Base-by-base conservation (phyloP, 257 asterid genomes). In the Euphrasia confusa region DNA sequence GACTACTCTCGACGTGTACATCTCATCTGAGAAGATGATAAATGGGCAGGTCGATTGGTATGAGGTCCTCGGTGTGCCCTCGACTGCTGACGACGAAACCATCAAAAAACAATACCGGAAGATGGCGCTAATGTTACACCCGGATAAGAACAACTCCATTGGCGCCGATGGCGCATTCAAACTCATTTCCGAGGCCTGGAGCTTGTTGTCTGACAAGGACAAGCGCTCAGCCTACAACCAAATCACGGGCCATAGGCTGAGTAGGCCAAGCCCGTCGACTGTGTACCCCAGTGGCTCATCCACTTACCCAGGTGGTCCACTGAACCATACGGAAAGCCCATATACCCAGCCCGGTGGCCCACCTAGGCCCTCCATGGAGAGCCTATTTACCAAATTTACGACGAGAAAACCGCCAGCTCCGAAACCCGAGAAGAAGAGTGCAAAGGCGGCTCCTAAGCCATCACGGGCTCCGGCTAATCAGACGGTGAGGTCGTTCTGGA, bases 131-230 rank as follows among this genome's bases (percentile, higher is more conserved):
- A 10, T 71, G 54, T 75, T 80, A 56, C 95, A 86, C 64, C 95
- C 91, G 2, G 91, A 86, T 67, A 86, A 83, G 68, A 86, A 86
- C 63, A 75, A 66, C 71, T 68, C 80, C 12, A 64, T 58, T 60
- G 89, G 95, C n/a, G 92, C 87, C 13, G 84, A 81, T 57, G 89
- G 84, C 27, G 92, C 92, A 0, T 84, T 84, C 67, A 81, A 68
- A 45, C 81, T 84, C 24, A 21, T 21, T 1, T 0, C 24, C 1
- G 24, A 21, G 24, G 24, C 24, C 24, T 21, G 24, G 24, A 21
- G 24, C 24, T 21, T 21, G 24, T 1, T 21, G 0, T 21, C 24
- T 21, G 24, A 21, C 24, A 21, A 21, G 24, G 1, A 21, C 24
- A 21, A 21, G 24, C 24, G 24, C 24, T 21, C 24, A 21, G 24